Base-by-base conservation (phyloP, 345 rosid genomes). In the Brassica incana region DNA sequence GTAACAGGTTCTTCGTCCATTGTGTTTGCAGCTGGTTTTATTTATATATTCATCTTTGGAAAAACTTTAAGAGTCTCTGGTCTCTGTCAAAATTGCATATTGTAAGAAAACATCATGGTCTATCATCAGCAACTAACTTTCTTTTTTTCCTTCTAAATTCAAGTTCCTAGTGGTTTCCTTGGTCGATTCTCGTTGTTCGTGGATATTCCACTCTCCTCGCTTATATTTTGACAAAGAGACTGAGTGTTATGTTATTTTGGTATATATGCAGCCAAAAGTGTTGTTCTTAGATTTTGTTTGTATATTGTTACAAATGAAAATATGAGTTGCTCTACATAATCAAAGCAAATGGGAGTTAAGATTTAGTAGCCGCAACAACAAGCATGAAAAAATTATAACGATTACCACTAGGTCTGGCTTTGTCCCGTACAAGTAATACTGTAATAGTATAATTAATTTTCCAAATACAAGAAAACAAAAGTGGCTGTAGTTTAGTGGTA, bases 401-500 rank as follows among this genome's bases (percentile, higher is more conserved):
- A 23, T 23, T 23, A 27, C 30, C 4, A 27, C 4, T 27, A 27
- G 30, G 4, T 27, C 4, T 27, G 30, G 30, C 54, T 33, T 33
- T 6, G 40, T 36, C 8, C 43, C 43, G 43, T 7, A 40, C 3
- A 40, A 40, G 48, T 10, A 40, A 40, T 40, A 40, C 14, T 10
- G 48, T 40, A 0, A 2, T 38, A 9, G 1, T 40, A 9, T 40
- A 40, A 40, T 2, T 40, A 10, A 3, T 40, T 10, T 10, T 10
- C 14, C 48, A 8, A 2, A 40, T 3, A 40, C 14, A 0, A 0
- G 14, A 0, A 40, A 40, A 0, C 15, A 61, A 62, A 10, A 10
- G 92, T 87, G 90, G 88, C 88, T 88, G 93, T 89, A 89, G 91
- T 86, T 84, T 89, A 91, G 96, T 84, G 92, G 97, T 89, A 32